phyloP scores from a whole-genome alignment of 148 eudicot species.

The Bassia scoparia region DNA sequence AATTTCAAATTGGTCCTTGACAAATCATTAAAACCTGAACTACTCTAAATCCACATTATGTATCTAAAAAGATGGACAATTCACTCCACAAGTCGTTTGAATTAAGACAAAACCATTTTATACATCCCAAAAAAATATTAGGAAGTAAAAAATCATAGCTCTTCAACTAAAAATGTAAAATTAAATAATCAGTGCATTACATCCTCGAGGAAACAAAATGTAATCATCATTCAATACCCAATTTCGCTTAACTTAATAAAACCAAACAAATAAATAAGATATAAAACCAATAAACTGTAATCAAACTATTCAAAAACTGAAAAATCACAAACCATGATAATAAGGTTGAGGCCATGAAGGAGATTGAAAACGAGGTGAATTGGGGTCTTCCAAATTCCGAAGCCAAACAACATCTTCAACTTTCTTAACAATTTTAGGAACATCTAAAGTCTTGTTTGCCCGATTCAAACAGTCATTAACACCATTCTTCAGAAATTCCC shows the following conservation, averaged over 20 bases:
- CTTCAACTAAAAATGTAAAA: too few species aligned
- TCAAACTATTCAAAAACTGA: too few species aligned
- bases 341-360: conserved; percentile 69
- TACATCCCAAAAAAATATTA: too few species aligned
- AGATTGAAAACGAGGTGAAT: conserved; percentile 22
- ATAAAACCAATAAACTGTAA: neutral
- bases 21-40: neutral
- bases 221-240: too few species aligned
- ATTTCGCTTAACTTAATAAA: too few species aligned
- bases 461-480: conserved; percentile 37
- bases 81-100: too few species aligned
- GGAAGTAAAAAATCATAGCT: too few species aligned
- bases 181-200: neutral
- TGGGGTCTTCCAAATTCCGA: conserved; percentile 59
- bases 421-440: conserved; percentile 43
- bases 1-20: neutral
- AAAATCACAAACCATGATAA: conserved; percentile 56
- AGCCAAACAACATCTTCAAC: conserved; percentile 70
- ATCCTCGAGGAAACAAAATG: neutral
- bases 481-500: conserved; percentile 48
- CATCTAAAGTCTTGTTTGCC: conserved; percentile 46
- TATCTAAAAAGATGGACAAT: neutral
- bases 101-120: too few species aligned
- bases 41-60: neutral
- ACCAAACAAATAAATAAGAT: neutral